A percentile compares a stretch with the other conserved stretches of the same genome.
phyloP scores from a whole-genome alignment of 2,329 filamentous ascomycete species.

The Hymenoscyphus fructigenus region DNA sequence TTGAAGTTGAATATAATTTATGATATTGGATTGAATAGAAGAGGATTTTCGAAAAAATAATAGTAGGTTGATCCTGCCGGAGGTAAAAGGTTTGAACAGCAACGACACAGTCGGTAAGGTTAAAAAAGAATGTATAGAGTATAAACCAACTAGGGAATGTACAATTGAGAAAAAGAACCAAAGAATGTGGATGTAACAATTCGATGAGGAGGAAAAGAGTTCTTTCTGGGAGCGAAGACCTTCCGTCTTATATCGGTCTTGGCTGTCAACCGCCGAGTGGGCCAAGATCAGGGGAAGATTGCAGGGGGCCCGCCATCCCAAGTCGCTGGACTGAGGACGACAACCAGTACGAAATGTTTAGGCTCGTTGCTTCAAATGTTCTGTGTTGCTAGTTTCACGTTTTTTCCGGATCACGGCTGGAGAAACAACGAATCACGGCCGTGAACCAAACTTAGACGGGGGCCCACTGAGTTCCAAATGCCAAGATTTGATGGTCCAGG shows the following conservation, averaged over 20 bases:
- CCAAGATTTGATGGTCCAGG: not conserved
- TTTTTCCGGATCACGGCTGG: not conserved
- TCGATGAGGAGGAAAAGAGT: slow-evolving; percentile 23
- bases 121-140: slow-evolving; percentile 28
- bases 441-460: not conserved
- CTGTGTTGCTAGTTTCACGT: slow-evolving; percentile 10
- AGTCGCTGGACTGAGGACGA: not conserved
- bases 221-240: not conserved
- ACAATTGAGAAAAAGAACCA: too few species aligned
- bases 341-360: slow-evolving; percentile 8
- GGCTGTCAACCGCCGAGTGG: slow-evolving; percentile 16
- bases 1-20: slow-evolving; percentile 2
- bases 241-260: slow-evolving; percentile 11
- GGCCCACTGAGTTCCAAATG: not conserved
- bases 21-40: slow-evolving; percentile 11
- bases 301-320: slow-evolving; percentile 1
- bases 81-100: slow-evolving; percentile 21
- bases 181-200: slow-evolving; percentile 31
- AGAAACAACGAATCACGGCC: not conserved
- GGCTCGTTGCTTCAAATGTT: slow-evolving; percentile 27
- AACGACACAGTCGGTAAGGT: slow-evolving; percentile 29
- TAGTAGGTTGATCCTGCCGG: slow-evolving; percentile 24
- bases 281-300: slow-evolving; percentile 8
- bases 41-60: slow-evolving; percentile 10
- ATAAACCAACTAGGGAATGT: slow-evolving; percentile 18